Conservation (phyloP, 306 rosid species). For the Vigna angularis region DNA sequence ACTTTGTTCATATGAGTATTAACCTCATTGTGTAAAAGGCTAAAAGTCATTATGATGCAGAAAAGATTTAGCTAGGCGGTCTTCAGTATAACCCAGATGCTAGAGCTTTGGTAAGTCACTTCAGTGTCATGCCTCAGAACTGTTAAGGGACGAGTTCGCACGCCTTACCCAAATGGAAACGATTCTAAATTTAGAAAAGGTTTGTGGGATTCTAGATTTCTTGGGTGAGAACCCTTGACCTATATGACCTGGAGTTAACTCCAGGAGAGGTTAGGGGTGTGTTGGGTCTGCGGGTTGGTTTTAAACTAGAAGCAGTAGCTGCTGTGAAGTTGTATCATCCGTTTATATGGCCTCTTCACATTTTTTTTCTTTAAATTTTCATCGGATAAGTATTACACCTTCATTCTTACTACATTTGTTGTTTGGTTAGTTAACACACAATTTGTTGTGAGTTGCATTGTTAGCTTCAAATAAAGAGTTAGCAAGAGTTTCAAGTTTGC, state of each 20-base stretch:
- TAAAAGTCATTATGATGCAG: slow-evolving; percentile 98
- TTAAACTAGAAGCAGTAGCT: slow-evolving; percentile 89
- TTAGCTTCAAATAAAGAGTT: slow-evolving; percentile 28
- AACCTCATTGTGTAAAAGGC: slow-evolving; percentile 88
- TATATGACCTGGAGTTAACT: slow-evolving; percentile 94
- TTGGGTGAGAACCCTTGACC: slow-evolving; percentile 99
- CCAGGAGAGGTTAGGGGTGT: slow-evolving; percentile 98
- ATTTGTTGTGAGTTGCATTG: background rate
- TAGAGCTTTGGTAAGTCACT: slow-evolving; percentile 92
- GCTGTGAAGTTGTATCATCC: slow-evolving; percentile 76
- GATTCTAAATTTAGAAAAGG: slow-evolving; percentile 92
- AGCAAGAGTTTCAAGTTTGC: background rate
- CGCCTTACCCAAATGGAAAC: slow-evolving; percentile 97
- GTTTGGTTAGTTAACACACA: slow-evolving; percentile 27
- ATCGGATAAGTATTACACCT: slow-evolving; percentile 36
- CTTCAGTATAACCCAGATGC: slow-evolving; percentile 96
- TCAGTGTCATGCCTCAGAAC: slow-evolving; percentile 95
- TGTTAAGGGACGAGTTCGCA: slow-evolving; percentile 90
- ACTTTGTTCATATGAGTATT: slow-evolving; percentile 77
- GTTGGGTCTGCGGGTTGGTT: slow-evolving; percentile 85
- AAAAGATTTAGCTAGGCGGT: slow-evolving; percentile 92
- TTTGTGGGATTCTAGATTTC: slow-evolving; percentile 93
- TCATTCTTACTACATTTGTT: slow-evolving; percentile 34
- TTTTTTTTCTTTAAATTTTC: slow-evolving; percentile 44
- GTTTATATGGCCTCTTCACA: slow-evolving; percentile 31